Conservation (phyloP, 129 eudicot genomes). For the Flaveria brownii region DNA sequence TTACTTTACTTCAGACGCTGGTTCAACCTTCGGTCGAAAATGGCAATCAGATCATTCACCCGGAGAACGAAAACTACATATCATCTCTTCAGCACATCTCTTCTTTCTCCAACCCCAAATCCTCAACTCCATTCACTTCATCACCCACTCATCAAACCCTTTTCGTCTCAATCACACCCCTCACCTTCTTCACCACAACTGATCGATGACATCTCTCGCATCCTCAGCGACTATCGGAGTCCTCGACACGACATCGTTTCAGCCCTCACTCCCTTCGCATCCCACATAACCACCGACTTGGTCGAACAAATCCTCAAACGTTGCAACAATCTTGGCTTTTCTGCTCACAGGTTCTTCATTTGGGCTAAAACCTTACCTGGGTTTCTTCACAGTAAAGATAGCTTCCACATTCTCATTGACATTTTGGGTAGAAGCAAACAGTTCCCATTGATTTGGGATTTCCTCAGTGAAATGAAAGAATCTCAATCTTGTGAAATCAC, state of each 20-base stretch:
- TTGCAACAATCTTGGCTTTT: conserved; percentile 70
- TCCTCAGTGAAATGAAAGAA: conserved; percentile 55
- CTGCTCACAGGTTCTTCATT: conserved; percentile 76
- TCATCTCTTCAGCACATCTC: conserved; percentile 22
- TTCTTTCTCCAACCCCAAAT: neutral
- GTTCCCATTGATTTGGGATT: conserved; percentile 87
- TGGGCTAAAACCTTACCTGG: conserved; percentile 65
- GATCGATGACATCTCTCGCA: conserved; percentile 68
- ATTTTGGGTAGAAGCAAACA: conserved; percentile 76
- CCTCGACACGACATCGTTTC: conserved; percentile 76
- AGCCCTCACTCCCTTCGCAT: conserved; percentile 63
- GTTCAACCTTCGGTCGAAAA: conserved; percentile 4
- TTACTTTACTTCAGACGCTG: neutral
- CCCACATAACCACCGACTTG: conserved; percentile 44
- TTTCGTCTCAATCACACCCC: conserved; percentile 14
- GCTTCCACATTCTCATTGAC: conserved; percentile 57
- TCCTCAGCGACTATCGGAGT: conserved; percentile 73
- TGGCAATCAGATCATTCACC: conserved; percentile 39
- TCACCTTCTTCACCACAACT: conserved; percentile 40
- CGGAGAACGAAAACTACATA: conserved; percentile 25
- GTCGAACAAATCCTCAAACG: conserved; percentile 85
- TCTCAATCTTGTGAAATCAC: conserved; percentile 37
- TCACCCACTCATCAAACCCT: conserved; percentile 12
- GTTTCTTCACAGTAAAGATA: conserved; percentile 49
- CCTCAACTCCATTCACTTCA: neutral